phyloP scores from a whole-genome alignment of 2,329 filamentous ascomycete species.

The Coccinonectria pachysandricola region DNA sequence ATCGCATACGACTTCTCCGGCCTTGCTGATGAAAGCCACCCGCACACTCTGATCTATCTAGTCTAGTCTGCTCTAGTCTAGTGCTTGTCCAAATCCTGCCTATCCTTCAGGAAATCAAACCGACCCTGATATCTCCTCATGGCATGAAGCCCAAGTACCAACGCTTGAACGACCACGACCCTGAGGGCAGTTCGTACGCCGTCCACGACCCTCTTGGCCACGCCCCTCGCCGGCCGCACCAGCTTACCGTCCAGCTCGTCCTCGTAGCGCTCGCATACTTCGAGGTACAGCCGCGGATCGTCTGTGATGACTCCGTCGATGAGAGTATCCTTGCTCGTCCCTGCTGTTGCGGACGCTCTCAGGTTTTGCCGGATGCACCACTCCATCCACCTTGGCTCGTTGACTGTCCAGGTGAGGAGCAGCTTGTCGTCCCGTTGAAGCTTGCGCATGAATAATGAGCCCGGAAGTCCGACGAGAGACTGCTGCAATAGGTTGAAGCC shows the following conservation, averaged over 20 bases:
- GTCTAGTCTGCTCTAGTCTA: neutral
- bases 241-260: conserved; percentile 23
- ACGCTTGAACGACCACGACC: conserved; percentile 11
- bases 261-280: conserved; percentile 40
- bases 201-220: conserved; percentile 7
- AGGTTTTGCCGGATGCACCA: conserved; percentile 52
- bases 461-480: conserved; percentile 57
- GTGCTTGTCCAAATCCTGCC: conserved; percentile 8
- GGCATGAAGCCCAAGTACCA: conserved; percentile 15
- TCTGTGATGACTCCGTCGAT: conserved; percentile 83
- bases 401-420: conserved; percentile 80
- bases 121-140: conserved; percentile 17
- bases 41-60: conserved; percentile 1
- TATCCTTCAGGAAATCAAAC: conserved; percentile 19
- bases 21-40: no score
- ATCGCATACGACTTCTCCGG: no score
- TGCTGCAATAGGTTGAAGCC: conserved; percentile 70
- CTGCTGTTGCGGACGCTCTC: neutral
- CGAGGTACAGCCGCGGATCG: conserved; percentile 58
- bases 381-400: conserved; percentile 66
- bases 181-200: conserved; percentile 9
- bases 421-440: conserved; percentile 39
- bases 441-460: conserved; percentile 54
- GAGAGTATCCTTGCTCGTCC: conserved; percentile 6
- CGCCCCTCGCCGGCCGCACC: conserved; percentile 3